Conservation (phyloP, 2,329 filamentous ascomycete species). For the Cercospora brassicicola region DNA sequence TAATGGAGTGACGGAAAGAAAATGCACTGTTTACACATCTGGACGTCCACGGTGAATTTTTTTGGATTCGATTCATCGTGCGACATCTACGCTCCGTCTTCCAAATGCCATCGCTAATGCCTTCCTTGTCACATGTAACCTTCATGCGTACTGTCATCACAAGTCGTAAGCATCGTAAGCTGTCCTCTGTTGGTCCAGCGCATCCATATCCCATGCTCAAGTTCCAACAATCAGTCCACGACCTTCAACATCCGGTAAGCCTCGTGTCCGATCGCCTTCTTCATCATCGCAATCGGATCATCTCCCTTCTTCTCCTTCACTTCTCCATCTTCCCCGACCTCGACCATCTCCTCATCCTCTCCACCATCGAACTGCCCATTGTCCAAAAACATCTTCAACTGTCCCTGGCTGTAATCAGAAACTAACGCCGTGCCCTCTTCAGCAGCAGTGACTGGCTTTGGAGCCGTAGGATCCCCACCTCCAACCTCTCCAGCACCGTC, state of each 20-base stretch:
- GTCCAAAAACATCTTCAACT: conserved; percentile 60
- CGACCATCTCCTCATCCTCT: conserved; percentile 22
- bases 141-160: background rate
- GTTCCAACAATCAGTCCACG: conserved; percentile 48
- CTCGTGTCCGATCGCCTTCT: conserved; percentile 55
- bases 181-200: background rate
- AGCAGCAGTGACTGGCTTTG: conserved; percentile 53
- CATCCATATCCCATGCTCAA: background rate
- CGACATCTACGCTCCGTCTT: background rate
- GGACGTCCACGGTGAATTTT: background rate
- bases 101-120: background rate
- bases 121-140: background rate
- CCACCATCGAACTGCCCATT: conserved; percentile 47
- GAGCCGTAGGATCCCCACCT: conserved; percentile 36
- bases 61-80: background rate
- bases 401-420: conserved; percentile 58
- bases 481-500: background rate
- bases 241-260: conserved; percentile 59
- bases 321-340: conserved; percentile 29
- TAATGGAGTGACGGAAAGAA: background rate
- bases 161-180: background rate
- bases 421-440: conserved; percentile 53
- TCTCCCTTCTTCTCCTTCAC: conserved; percentile 41
- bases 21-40: background rate
- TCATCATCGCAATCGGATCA: conserved; percentile 49